Percentiles rank a stretch among this genome's conserved stretches.
Evolutionary conservation across 495 filamentous ascomycete genomes (phyloP).

Genomic region (Penicillium macrosclerotiorum): DNA sequence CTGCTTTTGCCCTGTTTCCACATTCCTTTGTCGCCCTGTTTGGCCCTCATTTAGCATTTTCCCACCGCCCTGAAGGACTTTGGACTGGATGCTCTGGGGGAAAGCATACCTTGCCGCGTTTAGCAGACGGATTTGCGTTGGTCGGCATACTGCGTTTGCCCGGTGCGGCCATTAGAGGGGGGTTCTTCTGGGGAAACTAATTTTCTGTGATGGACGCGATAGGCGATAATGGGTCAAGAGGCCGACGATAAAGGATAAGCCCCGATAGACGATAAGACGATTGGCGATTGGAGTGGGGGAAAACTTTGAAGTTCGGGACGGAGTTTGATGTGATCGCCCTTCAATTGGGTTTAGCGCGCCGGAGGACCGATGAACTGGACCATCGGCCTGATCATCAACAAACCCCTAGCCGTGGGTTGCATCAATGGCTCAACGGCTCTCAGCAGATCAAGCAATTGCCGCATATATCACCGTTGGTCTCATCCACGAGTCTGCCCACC

Average conservation of each 20-base stretch:
- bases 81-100: not conserved
- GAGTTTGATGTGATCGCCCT: constrained; percentile 19
- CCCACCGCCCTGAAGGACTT: constrained; percentile 1
- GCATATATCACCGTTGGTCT: no score
- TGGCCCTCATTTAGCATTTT: constrained; percentile 14
- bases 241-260: not conserved
- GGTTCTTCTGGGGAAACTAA: no score
- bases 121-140: constrained; percentile 25
- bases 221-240: no score
- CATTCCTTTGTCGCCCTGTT: constrained; percentile 31
- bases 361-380: constrained; percentile 5
- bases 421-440: not conserved
- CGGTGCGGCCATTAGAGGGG: constrained; percentile 27
- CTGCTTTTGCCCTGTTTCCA: constrained; percentile 24
- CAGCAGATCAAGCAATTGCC: not conserved
- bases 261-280: constrained; percentile 1
- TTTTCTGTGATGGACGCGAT: no score
- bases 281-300: constrained; percentile 7
- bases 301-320: not conserved
- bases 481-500: not conserved
- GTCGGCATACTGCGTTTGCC: constrained; percentile 36
- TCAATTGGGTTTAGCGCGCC: constrained; percentile 17
- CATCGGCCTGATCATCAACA: not conserved
- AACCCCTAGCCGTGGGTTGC: constrained; percentile 4
- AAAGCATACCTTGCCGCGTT: constrained; percentile 39